Percentiles rank a stretch among this genome's conserved stretches.
Evolutionary conservation across 1,139 yeast genomes (phyloP).

Genomic region (Tardiomyces digboiensis): DNA sequence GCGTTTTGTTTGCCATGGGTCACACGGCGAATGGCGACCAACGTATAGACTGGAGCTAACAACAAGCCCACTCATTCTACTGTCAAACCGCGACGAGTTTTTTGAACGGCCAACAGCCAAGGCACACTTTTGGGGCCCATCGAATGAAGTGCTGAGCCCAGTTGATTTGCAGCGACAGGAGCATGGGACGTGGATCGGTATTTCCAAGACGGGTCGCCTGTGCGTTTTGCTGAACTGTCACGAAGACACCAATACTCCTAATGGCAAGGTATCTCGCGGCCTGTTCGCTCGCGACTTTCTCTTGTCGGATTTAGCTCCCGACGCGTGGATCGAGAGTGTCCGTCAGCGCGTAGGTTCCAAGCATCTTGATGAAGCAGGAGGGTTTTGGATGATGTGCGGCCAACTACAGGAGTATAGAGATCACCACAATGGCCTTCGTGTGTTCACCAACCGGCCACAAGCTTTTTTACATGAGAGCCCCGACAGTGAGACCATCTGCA

Average conservation of each 20-base stretch:
- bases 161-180: slow-evolving; percentile 63
- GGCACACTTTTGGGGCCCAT: slow-evolving; percentile 43
- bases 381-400: slow-evolving; percentile 79
- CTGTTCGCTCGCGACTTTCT: slow-evolving; percentile 54
- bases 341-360: slow-evolving; percentile 10
- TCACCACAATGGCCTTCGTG: slow-evolving; percentile 22
- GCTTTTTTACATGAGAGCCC: not conserved
- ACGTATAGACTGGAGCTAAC: no score
- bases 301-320: slow-evolving; percentile 28
- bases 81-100: slow-evolving; percentile 84
- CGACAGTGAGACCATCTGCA: slow-evolving; percentile 34
- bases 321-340: slow-evolving; percentile 34
- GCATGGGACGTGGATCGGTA: slow-evolving; percentile 92
- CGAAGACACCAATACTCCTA: slow-evolving; percentile 30
- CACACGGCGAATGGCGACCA: no score
- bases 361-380: slow-evolving; percentile 50
- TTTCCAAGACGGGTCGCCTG: slow-evolving; percentile 49
- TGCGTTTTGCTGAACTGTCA: slow-evolving; percentile 69
- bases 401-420: slow-evolving; percentile 30
- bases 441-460: slow-evolving; percentile 5
- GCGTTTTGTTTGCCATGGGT: no score
- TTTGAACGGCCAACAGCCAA: slow-evolving; percentile 60
- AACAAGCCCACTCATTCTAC: slow-evolving; percentile 57
- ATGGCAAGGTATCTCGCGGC: slow-evolving; percentile 59
- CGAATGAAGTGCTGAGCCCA: slow-evolving; percentile 49